Conservation (phyloP, 345 rosid species). For the Salix purpurea region DNA sequence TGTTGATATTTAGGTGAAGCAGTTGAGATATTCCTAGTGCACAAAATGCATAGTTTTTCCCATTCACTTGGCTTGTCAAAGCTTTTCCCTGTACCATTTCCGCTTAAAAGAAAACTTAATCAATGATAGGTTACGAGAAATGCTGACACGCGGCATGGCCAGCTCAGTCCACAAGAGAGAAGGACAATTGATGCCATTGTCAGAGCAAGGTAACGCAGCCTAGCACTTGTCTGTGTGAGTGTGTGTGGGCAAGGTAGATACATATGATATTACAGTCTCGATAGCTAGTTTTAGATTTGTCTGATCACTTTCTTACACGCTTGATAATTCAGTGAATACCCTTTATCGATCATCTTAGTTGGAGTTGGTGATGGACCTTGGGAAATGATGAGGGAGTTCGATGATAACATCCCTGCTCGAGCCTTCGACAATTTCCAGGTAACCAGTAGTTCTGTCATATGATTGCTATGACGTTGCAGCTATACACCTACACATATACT, state of each 20-base stretch:
- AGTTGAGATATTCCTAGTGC: neutral
- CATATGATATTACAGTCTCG: neutral
- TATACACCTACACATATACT: neutral
- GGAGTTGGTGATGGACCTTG: conserved; percentile 99
- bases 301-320: neutral
- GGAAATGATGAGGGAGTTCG: conserved; percentile 97
- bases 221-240: neutral
- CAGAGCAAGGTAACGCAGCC: conserved; percentile 61
- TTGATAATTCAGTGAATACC: conserved; percentile 59
- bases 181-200: conserved; percentile 92
- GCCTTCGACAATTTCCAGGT: conserved; percentile 98
- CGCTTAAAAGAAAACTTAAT: neutral
- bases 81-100: neutral
- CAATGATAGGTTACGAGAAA: conserved; percentile 77
- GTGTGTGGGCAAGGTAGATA: neutral
- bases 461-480: neutral
- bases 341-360: conserved; percentile 76
- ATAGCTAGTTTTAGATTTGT: neutral
- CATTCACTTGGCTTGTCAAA: neutral
- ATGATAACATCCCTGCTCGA: conserved; percentile 91
- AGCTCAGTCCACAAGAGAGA: conserved; percentile 85
- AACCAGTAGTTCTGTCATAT: neutral
- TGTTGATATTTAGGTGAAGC: neutral
- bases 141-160: conserved; percentile 65
- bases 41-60: neutral